Evolutionary conservation across 345 rosid species (phyloP).

Genomic region (Citrus maxima): DNA sequence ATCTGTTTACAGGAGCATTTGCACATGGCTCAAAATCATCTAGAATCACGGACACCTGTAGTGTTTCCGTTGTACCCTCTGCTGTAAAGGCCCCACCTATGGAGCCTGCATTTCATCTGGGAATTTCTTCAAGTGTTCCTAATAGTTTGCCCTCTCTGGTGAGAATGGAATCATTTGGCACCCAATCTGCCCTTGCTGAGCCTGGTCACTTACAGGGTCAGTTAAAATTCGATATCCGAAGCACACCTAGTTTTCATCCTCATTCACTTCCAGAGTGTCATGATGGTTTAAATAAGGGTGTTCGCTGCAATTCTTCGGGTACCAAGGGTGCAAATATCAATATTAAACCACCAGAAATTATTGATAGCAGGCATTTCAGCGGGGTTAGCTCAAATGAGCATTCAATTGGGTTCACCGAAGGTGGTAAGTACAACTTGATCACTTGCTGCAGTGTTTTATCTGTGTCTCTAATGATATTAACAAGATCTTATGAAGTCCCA

Average conservation of each 20-base stretch:
- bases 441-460: conserved; percentile 3
- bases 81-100: conserved; percentile 20
- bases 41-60: conserved; percentile 27
- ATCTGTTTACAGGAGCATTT: conserved; percentile 25
- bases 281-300: conserved; percentile 31
- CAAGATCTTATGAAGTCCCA: not conserved
- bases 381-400: conserved; percentile 36
- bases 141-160: conserved; percentile 39
- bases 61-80: conserved; percentile 29
- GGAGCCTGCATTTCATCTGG: conserved; percentile 34
- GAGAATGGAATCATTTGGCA: conserved; percentile 34
- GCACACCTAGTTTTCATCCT: conserved; percentile 35
- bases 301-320: conserved; percentile 27
- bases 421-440: conserved; percentile 33
- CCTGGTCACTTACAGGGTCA: conserved; percentile 29
- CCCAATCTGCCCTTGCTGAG: conserved; percentile 24
- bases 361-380: conserved; percentile 30
- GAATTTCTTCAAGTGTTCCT: conserved; percentile 47
- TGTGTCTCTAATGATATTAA: not conserved
- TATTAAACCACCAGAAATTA: conserved; percentile 34
- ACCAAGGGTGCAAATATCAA: conserved; percentile 25
- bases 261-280: conserved; percentile 52
- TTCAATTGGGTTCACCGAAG: conserved; percentile 39
- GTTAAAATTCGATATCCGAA: conserved; percentile 28
- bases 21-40: conserved; percentile 22